Percentiles rank a stretch among this genome's conserved stretches.
phyloP scores from a whole-genome alignment of 345 rosid genomes.

The Leavenworthia alabamica region DNA sequence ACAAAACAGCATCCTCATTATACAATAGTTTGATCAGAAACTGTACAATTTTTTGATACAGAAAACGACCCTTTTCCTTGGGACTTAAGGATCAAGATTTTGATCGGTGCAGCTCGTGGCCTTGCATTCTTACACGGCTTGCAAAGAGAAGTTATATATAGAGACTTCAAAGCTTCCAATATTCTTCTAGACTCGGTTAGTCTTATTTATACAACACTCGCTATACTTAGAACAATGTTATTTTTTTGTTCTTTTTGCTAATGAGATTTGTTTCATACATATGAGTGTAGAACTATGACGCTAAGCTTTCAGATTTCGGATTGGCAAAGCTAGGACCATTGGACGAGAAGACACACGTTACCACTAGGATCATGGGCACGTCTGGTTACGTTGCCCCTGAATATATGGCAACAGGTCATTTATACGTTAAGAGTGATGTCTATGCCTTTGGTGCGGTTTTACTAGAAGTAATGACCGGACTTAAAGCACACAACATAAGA shows the following conservation, averaged over 20 bases:
- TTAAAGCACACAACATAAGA: slow-evolving; percentile 39
- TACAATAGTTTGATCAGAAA: not conserved
- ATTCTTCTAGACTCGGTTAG: slow-evolving; percentile 73
- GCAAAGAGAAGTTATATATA: slow-evolving; percentile 65
- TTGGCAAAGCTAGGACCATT: slow-evolving; percentile 64
- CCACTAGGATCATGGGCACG: slow-evolving; percentile 59
- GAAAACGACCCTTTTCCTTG: slow-evolving; percentile 63
- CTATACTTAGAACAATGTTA: not conserved
- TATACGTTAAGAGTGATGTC: slow-evolving; percentile 73
- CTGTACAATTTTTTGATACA: no score
- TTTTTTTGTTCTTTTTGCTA: not conserved
- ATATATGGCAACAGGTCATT: slow-evolving; percentile 71
- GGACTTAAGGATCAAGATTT: slow-evolving; percentile 68
- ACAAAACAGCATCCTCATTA: not conserved
- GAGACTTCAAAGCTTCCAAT: slow-evolving; percentile 83
- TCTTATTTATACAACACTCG: not conserved
- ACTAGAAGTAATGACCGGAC: slow-evolving; percentile 66
- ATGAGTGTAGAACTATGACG: slow-evolving; percentile 46
- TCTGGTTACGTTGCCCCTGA: slow-evolving; percentile 59
- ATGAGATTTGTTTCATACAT: not conserved
- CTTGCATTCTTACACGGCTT: slow-evolving; percentile 66
- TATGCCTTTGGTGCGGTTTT: slow-evolving; percentile 74
- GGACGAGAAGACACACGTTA: slow-evolving; percentile 58
- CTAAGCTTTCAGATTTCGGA: slow-evolving; percentile 66
- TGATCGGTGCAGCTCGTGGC: slow-evolving; percentile 75